Base-by-base conservation (phyloP, 140 eudicot species). In the Oenanthe javanica region DNA sequence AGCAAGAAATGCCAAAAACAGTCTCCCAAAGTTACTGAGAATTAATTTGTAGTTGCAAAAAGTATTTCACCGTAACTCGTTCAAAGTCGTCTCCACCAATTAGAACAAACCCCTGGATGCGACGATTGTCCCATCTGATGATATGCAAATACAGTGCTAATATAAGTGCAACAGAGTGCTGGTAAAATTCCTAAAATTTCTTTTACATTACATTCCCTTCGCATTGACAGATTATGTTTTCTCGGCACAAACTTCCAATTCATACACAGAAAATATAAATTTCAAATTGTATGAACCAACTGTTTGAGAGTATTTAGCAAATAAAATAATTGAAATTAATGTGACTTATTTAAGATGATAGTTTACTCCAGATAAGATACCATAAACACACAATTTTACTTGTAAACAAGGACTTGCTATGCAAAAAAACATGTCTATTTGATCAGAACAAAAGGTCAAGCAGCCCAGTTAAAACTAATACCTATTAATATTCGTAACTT, bases 401-500 rank as follows among this genome's bases (percentile, higher is more conserved):
- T 59, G 67, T 59, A 7, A 7, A 19, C 27, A 19, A 19, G 31
- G 67, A 59, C 67, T 59, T 59, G 4, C 23, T 59, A 59, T 18
- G 67, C 27, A 51, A 42, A 14, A 31, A 21, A 59, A 59, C 67
- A 59, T 59, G 67, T 59, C 13, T 1, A 8, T 21, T 18, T 59
- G 12, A 61, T 61, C 69, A 61, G 69, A 61, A 59, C 31, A 59
- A 59, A 19, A 59, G 12, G 67, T 59, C 27, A 59, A 21, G 69
- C 69, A n/a, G 36, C 36, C 69, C 9, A 15, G 31, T 1, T 69
- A 42, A 42, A 38, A 11, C 31, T 21, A 21, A 80, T 77, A 89
- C 93, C 94, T 81, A 87, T 18, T 84, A 86, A 89, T 81, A 94
- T 76, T 51, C 96, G 83, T 69, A 78, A 81, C 75, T 88, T 87